Conservation (phyloP, 331 rosid species). For the Rosa hybrid region DNA sequence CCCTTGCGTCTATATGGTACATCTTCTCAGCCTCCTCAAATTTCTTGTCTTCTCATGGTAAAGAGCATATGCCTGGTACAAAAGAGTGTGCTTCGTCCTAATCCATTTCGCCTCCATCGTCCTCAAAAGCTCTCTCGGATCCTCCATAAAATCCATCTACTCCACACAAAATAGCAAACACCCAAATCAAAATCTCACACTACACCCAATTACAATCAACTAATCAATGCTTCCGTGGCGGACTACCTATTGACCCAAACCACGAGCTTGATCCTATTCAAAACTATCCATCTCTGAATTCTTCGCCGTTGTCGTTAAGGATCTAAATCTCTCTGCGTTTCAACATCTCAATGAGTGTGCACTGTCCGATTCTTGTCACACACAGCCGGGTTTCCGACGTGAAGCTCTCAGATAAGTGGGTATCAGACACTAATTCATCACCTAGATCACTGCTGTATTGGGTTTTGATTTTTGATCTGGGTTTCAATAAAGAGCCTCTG, state of each 20-base stretch:
- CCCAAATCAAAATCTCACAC: background rate
- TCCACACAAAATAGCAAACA: slow-evolving; percentile 9
- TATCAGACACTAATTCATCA: no score
- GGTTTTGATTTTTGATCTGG: slow-evolving; percentile 17
- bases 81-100: slow-evolving; percentile 64
- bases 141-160: slow-evolving; percentile 87
- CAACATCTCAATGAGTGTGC: no score
- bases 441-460: background rate
- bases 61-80: slow-evolving; percentile 93
- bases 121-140: slow-evolving; percentile 56
- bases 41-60: slow-evolving; percentile 78
- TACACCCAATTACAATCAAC: background rate
- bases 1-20: slow-evolving; percentile 72
- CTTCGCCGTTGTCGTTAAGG: no score
- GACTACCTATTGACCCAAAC: no score
- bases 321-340: no score
- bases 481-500: slow-evolving; percentile 19
- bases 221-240: background rate
- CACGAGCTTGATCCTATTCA: no score
- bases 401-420: no score
- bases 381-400: no score
- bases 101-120: slow-evolving; percentile 74
- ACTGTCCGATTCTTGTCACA: no score
- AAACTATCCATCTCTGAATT: no score
- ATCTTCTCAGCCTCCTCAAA: slow-evolving; percentile 81